phyloP scores from a whole-genome alignment of 1,139 yeast genomes.

The Yamadazyma buinensis region DNA sequence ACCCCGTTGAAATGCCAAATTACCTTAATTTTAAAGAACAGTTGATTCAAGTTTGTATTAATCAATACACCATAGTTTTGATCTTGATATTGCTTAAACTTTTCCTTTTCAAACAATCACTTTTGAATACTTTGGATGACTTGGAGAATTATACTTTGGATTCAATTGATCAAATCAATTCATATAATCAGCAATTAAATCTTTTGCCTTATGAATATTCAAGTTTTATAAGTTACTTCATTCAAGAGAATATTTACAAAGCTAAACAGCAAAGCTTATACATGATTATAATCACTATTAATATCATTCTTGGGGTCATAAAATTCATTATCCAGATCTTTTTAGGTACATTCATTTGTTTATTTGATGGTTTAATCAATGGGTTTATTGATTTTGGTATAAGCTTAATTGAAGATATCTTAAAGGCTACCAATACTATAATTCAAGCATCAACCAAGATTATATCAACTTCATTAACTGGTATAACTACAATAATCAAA shows the following conservation, averaged over 20 bases:
- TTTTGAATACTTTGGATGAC: constrained; percentile 34
- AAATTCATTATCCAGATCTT: constrained; percentile 67
- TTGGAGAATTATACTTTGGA: constrained; percentile 27
- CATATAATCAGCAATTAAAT: constrained; percentile 10
- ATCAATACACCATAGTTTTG: constrained; percentile 48
- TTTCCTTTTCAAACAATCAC: constrained; percentile 41
- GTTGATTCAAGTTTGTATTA: constrained; percentile 57
- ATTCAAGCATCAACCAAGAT: constrained; percentile 12
- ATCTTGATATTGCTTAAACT: constrained; percentile 48
- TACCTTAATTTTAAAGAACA: constrained; percentile 38
- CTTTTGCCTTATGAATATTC: constrained; percentile 36
- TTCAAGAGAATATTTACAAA: constrained; percentile 43
- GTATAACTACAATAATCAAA: constrained; percentile 7
- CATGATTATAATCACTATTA: constrained; percentile 37
- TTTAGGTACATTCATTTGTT: constrained; percentile 83
- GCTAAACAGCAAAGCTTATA: constrained; percentile 39
- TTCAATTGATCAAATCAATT: constrained; percentile 9
- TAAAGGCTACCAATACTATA: constrained; percentile 49
- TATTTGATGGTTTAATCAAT: constrained; percentile 67
- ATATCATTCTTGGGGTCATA: constrained; percentile 57
- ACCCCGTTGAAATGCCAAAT: constrained; percentile 14
- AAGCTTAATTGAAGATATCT: constrained; percentile 58
- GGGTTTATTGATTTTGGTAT: constrained; percentile 74
- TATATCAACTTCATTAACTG: constrained; percentile 9
- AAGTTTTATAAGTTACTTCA: constrained; percentile 46